Evolutionary conservation across 1,284 basidiomycete species (phyloP), one percentile per base, ranked within the genome.

Genomic region (Trichosporon sp.): DNA sequence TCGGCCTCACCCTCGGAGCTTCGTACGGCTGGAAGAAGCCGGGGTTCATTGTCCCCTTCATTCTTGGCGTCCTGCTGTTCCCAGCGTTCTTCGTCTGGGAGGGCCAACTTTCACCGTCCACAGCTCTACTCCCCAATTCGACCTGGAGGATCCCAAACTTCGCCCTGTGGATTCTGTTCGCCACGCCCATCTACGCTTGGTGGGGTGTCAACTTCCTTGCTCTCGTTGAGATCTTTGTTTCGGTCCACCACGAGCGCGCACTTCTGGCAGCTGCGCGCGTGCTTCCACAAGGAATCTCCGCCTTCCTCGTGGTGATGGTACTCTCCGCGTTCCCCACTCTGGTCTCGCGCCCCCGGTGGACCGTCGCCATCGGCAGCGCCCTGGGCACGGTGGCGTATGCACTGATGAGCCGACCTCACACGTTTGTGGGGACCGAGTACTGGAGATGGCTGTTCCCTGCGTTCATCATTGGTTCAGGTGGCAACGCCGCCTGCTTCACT

Each of bases 131-230:
- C 34, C 77, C 81, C 1, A 70, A 78, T 3, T 44, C 65, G 5
- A 77, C 73, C 23, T 84, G 81, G 81, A 70, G 71, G 35, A 75
- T 81, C 29, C 77, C 73, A 35, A 83, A 84, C 71, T 73, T 84
- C 34, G 72, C 75, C n/a, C 23, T 80, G 5, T 71, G 79, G 58
- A 75, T 80, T 65, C 64, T 77, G 31, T 75, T 83, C 34, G 74
- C 75, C 0, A 68, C 80, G 29, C 72, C 74, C 56, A 73, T 77
- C 51, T 81, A 78, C 70, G 70, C 73, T 0, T 83, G 79, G 78
- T 82, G 78, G 78, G 71, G 74, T 3, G 66, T 74, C 51, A 72
- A 70, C 68, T 70, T 71, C 42, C 44, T 75, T 29, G 65, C 72
- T 7, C 42, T 74, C n/a, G 63, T 75, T 62, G 75, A 77, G 72